Conservation (phyloP, 768 basidiomycete genomes). For the Kondoa subrosea region DNA sequence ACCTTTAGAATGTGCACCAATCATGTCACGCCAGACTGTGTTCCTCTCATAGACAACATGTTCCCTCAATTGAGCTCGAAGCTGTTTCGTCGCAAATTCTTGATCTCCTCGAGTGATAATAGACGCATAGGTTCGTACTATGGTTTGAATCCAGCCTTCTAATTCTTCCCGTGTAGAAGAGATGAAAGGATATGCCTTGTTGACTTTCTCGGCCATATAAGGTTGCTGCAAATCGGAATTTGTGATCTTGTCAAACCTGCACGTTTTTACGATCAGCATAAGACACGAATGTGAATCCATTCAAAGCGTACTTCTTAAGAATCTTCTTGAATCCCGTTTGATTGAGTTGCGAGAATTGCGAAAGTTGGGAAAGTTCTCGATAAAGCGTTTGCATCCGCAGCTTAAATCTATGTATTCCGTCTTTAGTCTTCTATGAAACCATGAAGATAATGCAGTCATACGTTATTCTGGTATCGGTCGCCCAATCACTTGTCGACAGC, state of each 20-base stretch:
- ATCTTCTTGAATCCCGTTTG: conserved; percentile 88
- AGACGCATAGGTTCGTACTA: conserved; percentile 62
- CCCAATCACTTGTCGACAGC: conserved; percentile 17
- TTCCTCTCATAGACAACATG: conserved; percentile 87
- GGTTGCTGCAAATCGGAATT: conserved; percentile 40
- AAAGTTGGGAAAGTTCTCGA: conserved; percentile 40
- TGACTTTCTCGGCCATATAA: conserved; percentile 21
- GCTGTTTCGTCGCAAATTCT: conserved; percentile 54
- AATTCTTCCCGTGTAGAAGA: conserved; percentile 47
- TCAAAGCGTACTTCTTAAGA: conserved; percentile 67
- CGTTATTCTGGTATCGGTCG: conserved; percentile 23
- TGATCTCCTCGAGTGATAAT: conserved; percentile 64
- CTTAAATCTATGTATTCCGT: conserved; percentile 71
- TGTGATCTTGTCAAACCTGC: conserved; percentile 65
- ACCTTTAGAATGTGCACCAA: conserved; percentile 37
- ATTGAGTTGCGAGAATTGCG: conserved; percentile 79
- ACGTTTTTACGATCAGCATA: conserved; percentile 38
- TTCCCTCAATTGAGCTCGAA: conserved; percentile 43
- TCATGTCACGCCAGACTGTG: conserved; percentile 94
- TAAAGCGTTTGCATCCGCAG: conserved; percentile 69
- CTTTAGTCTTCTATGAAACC: conserved; percentile 60
- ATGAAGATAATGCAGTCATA: conserved; percentile 38
- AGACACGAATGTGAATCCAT: neutral
- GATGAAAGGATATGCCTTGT: conserved; percentile 48
- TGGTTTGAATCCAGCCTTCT: conserved; percentile 41